Base-by-base conservation (phyloP, 345 rosid genomes). In the Euclidium syriacum region DNA sequence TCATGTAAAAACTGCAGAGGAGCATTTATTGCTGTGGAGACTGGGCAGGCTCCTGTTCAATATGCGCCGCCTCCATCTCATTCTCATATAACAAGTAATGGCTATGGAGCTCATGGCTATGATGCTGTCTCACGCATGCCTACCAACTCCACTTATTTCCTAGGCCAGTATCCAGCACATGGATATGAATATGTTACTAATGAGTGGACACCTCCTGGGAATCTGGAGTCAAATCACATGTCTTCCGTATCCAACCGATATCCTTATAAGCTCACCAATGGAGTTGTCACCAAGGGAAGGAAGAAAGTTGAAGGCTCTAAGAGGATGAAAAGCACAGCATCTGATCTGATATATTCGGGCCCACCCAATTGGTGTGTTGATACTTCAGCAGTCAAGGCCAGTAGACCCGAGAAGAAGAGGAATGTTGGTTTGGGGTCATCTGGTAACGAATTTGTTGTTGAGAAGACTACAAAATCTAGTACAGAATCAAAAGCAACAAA, bases 1-100 rank as follows among this genome's bases (percentile, higher is more conserved):
- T 94, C 99, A 5, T 94, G 99, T 73, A 94, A 94, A 86, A 94
- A 94, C 76, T 94, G 99, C 27, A 91, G 99, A 2, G 99, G 96
- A 52, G 85, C 92, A 18, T 94, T 90, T 47, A 70, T 87, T 50
- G 97, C 95, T 24, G 86, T 79, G 25, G 97, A 90, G 60, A 87
- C 97, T 15, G 95, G 96, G 53, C 75, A 85, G 6, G 91, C 90
- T 56, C 97, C 97, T 9, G 77, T 85, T 75, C 97, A 89, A 15
- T 86, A 83, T 65, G 58, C 72, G 29, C 16, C 15, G 12, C 78
- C 87, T 16, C 79, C 78, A 79, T 44, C 91, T 30, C 85, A 74
- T 60, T 40, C 58, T 38, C 83, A 6, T 80, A 85, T 30, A 74
- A 43, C 62, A 17, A 58, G 68, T 61, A 84, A 82, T 54, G 87